phyloP scores from a whole-genome alignment of 2,329 filamentous ascomycete genomes.

The Fusarium sp. region DNA sequence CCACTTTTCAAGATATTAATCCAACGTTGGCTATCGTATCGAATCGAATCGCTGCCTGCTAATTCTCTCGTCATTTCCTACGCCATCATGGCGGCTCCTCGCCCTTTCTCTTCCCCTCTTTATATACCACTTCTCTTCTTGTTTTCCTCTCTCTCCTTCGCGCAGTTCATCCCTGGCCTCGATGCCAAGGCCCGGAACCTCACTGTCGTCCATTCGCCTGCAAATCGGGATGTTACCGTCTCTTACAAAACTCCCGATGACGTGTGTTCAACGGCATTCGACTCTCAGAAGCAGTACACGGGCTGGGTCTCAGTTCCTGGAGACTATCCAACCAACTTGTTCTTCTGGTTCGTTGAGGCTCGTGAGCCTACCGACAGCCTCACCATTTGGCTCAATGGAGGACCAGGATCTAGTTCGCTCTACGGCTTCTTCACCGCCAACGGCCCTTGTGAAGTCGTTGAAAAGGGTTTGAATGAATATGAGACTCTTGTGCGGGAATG shows the following conservation, averaged over 20 bases:
- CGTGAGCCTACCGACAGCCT: slow-evolving; percentile 56
- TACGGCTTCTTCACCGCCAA: slow-evolving; percentile 71
- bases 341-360: slow-evolving; percentile 63
- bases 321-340: slow-evolving; percentile 61
- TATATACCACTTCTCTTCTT: slow-evolving; percentile 25
- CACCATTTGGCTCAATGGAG: slow-evolving; percentile 74
- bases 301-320: slow-evolving; percentile 75
- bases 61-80: slow-evolving; percentile 2
- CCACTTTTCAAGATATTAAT: slow-evolving; percentile 9
- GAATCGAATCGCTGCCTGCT: slow-evolving; percentile 1
- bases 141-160: slow-evolving; percentile 36
- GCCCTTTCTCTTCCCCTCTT: slow-evolving; percentile 7
- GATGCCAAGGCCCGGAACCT: slow-evolving; percentile 53
- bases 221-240: slow-evolving; percentile 72
- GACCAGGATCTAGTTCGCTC: slow-evolving; percentile 73
- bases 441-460: slow-evolving; percentile 64
- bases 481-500: slow-evolving; percentile 68
- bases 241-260: slow-evolving; percentile 71
- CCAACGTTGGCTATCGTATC: no score
- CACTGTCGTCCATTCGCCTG: slow-evolving; percentile 69
- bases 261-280: slow-evolving; percentile 73
- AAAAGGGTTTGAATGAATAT: slow-evolving; percentile 60
- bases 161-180: slow-evolving; percentile 50
- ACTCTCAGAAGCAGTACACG: slow-evolving; percentile 74
- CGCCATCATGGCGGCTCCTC: slow-evolving; percentile 29